These are phyloP conservation scores for Candida vartiovaarae DNA, from an alignment of 805 yeast species.

Conservation along the genomic window DNA sequence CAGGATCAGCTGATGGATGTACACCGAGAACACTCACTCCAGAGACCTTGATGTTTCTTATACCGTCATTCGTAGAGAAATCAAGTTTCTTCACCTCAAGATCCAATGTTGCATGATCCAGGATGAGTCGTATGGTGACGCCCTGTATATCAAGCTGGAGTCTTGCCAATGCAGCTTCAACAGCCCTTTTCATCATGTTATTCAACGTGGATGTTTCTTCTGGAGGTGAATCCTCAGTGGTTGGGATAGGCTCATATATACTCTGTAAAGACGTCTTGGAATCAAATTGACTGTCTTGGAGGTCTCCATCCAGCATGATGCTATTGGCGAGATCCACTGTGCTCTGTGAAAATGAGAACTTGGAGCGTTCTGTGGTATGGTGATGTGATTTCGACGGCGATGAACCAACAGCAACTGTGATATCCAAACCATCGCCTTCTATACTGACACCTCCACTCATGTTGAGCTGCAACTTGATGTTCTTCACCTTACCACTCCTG, in stretches of 20 bases:
- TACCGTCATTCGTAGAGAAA: constrained; percentile 38
- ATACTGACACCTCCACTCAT: constrained; percentile 67
- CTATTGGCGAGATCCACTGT: constrained; percentile 66
- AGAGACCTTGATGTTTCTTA: constrained; percentile 32
- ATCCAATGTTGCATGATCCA: constrained; percentile 36
- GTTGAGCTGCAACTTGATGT: constrained; percentile 50
- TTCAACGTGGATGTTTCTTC: constrained; percentile 34
- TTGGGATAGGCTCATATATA: constrained; percentile 17
- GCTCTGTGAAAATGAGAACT: constrained; percentile 59
- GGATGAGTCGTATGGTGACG: constrained; percentile 40
- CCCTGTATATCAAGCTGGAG: constrained; percentile 44
- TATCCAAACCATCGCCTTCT: constrained; percentile 46
- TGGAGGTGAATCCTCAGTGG: constrained; percentile 8
- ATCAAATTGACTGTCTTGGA: constrained; percentile 9
- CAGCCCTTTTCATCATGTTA: constrained; percentile 54
- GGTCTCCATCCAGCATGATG: constrained; percentile 24
- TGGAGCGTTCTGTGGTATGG: constrained; percentile 20
- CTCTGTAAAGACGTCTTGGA: constrained; percentile 7
- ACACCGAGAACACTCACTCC: constrained; percentile 36
- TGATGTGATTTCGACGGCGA: constrained; percentile 1
- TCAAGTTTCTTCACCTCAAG: constrained; percentile 26
- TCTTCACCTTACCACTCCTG: constrained; percentile 52
- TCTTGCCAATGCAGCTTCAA: constrained; percentile 60
- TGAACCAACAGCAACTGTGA: constrained; percentile 34
- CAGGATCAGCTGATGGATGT: constrained; percentile 31